Evolutionary conservation across 805 yeast species (phyloP).

Genomic region (Spathaspora girioi): DNA sequence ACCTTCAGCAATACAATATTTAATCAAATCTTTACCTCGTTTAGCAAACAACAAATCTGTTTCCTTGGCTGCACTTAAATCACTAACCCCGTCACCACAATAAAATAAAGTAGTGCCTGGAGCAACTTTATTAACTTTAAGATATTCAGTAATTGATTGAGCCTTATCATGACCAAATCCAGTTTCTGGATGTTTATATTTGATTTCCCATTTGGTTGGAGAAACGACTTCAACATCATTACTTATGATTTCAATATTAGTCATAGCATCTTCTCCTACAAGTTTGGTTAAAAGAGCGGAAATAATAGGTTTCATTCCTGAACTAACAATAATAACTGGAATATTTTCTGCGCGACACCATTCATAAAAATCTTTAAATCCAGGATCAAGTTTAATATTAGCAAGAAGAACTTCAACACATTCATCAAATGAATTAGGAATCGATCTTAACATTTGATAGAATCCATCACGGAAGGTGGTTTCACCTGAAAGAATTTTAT

Average conservation of each 20-base stretch:
- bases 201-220: conserved; percentile 74
- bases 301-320: conserved; percentile 94
- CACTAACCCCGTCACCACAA: conserved; percentile 98
- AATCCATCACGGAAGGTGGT: conserved; percentile 79
- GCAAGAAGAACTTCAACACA: conserved; percentile 69
- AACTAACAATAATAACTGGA: conserved; percentile 83
- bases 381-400: conserved; percentile 79
- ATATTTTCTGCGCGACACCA: conserved; percentile 72
- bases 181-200: conserved; percentile 75
- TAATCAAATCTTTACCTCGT: conserved; percentile 84
- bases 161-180: conserved; percentile 95
- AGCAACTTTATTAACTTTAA: conserved; percentile 25
- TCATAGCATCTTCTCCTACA: conserved; percentile 72
- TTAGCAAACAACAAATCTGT: conserved; percentile 93
- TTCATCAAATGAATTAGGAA: conserved; percentile 71
- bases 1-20: conserved; percentile 73
- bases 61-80: conserved; percentile 90
- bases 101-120: conserved; percentile 55
- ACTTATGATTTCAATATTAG: conserved; percentile 74
- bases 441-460: conserved; percentile 76
- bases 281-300: conserved; percentile 68
- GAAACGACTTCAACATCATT: conserved; percentile 63
- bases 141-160: conserved; percentile 59
- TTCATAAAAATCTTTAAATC: conserved; percentile 74
- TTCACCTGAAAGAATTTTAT: conserved; percentile 66